These are phyloP conservation scores for Cryptococcus floricola DNA, from an alignment of 1,284 basidiomycete genomes.

Conservation along the genomic window DNA sequence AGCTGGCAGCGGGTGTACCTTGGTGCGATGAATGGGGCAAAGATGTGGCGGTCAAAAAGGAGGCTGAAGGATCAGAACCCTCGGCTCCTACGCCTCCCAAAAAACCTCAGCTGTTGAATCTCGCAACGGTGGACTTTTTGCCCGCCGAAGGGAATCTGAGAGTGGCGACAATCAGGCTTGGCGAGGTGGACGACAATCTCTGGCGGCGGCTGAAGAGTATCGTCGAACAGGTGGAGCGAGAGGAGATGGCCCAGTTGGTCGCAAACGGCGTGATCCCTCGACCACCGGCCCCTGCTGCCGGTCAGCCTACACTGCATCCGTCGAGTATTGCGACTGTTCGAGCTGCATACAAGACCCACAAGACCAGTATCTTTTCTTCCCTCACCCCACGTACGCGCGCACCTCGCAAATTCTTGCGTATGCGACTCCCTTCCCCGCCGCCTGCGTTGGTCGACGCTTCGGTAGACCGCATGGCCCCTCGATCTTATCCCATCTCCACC, in stretches of 20 bases:
- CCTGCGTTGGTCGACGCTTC: slow-evolving; percentile 27
- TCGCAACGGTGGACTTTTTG: slow-evolving; percentile 30
- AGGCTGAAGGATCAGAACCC: neutral
- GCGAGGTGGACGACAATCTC: slow-evolving; percentile 25
- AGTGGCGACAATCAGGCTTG: slow-evolving; percentile 35
- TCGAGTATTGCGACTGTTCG: slow-evolving; percentile 1
- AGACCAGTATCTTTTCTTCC: slow-evolving; percentile 20
- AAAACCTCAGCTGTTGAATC: slow-evolving; percentile 26
- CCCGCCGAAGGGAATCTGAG: slow-evolving; percentile 24
- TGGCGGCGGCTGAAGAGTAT: slow-evolving; percentile 36
- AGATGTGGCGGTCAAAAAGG: neutral
- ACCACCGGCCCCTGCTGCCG: neutral
- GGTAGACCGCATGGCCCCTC: slow-evolving; percentile 36
- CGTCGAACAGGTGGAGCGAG: slow-evolving; percentile 22
- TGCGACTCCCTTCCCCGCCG: slow-evolving; percentile 18
- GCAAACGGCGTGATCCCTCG: neutral
- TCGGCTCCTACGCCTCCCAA: neutral
- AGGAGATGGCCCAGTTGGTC: slow-evolving; percentile 19
- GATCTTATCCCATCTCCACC: slow-evolving; percentile 40
- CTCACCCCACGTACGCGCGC: slow-evolving; percentile 24
- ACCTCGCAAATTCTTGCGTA: slow-evolving; percentile 24
- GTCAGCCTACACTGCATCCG: neutral
- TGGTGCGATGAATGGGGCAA: slow-evolving; percentile 9
- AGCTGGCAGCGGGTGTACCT: slow-evolving; percentile 26
- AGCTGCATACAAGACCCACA: slow-evolving; percentile 18